Percentiles rank a stretch among this genome's conserved stretches.
Conservation (phyloP, 768 basidiomycete genomes). For the Russula earlei region DNA sequence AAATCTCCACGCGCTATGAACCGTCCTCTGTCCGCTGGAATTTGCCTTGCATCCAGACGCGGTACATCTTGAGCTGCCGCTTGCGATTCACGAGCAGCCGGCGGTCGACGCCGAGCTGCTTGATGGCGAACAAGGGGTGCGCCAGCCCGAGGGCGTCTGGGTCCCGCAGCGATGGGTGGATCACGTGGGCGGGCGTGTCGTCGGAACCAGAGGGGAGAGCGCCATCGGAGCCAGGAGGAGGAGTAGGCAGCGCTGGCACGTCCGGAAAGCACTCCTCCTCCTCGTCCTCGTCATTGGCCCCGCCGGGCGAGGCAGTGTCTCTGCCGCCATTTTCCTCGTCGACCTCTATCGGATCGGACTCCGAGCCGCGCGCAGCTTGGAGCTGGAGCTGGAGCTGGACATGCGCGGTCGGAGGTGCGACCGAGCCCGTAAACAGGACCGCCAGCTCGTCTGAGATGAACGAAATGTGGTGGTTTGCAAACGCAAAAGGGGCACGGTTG, state of each 20-base stretch:
- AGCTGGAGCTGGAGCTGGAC: conserved; percentile 23
- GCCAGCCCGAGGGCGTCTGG: conserved; percentile 24
- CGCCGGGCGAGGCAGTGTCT: too few species aligned
- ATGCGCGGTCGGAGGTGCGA: conserved; percentile 28
- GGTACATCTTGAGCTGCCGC: conserved; percentile 92
- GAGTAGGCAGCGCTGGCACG: too few species aligned
- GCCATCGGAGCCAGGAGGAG: background rate
- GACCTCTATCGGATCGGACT: conserved; percentile 24
- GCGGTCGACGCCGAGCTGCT: conserved; percentile 83
- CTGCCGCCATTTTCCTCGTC: conserved; percentile 22
- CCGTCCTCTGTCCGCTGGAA: conserved; percentile 33
- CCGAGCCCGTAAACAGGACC: conserved; percentile 63
- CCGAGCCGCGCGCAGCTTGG: too few species aligned
- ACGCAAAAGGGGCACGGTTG: too few species aligned
- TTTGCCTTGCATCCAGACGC: conserved; percentile 90
- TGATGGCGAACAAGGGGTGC: conserved; percentile 65
- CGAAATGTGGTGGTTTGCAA: too few species aligned
- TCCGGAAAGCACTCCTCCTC: background rate
- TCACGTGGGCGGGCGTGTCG: conserved; percentile 1
- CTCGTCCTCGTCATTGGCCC: too few species aligned
- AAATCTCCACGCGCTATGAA: background rate
- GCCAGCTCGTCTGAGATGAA: conserved; percentile 81
- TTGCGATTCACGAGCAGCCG: conserved; percentile 90
- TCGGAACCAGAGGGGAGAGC: too few species aligned
- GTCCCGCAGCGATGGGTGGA: conserved; percentile 25